phyloP scores from a whole-genome alignment of 2,329 filamentous ascomycete genomes.

The Intubia oerlemansii region DNA sequence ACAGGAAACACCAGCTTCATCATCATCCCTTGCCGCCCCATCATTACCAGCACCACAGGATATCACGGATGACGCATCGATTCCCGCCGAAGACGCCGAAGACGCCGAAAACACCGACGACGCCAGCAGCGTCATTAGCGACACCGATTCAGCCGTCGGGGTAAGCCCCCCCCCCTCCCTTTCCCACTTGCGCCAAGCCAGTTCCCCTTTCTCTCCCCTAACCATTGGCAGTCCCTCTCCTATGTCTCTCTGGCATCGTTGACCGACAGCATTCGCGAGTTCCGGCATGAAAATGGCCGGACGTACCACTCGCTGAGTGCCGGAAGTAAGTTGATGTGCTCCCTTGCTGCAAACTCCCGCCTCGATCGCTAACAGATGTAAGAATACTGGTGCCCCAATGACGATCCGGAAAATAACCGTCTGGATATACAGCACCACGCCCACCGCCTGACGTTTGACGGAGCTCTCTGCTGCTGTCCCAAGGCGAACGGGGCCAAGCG shows the following conservation, averaged over 20 bases:
- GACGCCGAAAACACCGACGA: conserved; percentile 1
- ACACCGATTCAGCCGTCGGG: conserved; percentile 4
- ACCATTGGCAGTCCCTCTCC: no score
- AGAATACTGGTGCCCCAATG: conserved; percentile 8
- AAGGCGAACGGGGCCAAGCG: conserved; percentile 6
- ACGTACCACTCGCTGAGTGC: conserved; percentile 7
- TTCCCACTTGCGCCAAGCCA: no score
- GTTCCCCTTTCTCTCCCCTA: no score
- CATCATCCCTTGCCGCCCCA: no score
- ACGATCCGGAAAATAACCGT: conserved; percentile 6
- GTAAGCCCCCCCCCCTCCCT: no score
- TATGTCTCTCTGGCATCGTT: conserved; percentile 3
- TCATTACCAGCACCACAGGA: no score
- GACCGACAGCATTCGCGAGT: conserved; percentile 6
- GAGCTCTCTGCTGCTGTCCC: conserved; percentile 6
- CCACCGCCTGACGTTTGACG: conserved; percentile 5
- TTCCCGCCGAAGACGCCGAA: not conserved
- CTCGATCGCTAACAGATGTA: not conserved
- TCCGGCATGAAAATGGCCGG: conserved; percentile 5
- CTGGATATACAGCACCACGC: conserved; percentile 7
- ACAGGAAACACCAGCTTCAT: no score
- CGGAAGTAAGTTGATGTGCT: conserved; percentile 1
- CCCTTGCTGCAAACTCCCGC: not conserved
- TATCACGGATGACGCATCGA: no score
- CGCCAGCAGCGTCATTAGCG: not conserved